Evolutionary conservation across 2,329 filamentous ascomycete genomes (phyloP).

Genomic region (Stenocarpella maydis): DNA sequence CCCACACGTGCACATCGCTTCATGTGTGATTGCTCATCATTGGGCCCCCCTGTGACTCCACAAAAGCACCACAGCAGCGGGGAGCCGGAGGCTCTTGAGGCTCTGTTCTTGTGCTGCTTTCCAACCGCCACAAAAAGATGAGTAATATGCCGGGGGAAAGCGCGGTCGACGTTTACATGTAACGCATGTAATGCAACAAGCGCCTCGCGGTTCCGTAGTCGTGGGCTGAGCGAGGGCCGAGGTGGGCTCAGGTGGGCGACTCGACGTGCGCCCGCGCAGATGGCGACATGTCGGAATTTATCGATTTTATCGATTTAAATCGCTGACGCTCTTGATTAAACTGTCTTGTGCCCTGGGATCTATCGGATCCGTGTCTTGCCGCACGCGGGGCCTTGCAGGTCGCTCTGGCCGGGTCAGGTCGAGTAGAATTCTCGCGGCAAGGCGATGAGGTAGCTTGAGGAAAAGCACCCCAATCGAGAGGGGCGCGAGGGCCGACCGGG

Average conservation of each 20-base stretch:
- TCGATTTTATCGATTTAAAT: slow-evolving; percentile 8
- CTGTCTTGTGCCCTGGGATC: not conserved
- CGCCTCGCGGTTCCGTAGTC: slow-evolving; percentile 1
- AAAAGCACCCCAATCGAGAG: not conserved
- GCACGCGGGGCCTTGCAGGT: not conserved
- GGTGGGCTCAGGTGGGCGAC: not conserved
- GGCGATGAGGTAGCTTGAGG: too few species aligned
- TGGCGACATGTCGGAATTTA: not conserved
- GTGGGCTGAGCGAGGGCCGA: not conserved
- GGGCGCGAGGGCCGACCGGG: not conserved
- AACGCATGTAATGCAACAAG: not conserved
- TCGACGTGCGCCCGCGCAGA: not conserved
- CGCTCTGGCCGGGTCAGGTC: slow-evolving; percentile 10
- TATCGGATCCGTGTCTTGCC: not conserved
- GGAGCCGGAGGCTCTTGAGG: not conserved
- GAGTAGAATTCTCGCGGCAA: not conserved
- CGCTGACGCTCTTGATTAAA: not conserved
- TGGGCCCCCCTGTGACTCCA: not conserved
- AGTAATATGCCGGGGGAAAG: not conserved
- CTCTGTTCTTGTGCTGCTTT: not conserved
- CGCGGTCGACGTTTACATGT: not conserved
- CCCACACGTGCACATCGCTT: not conserved
- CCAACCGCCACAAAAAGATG: not conserved
- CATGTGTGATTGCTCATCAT: slow-evolving; percentile 14
- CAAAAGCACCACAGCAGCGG: not conserved